A percentile compares a stretch with the other conserved stretches of the same genome.
phyloP scores from a whole-genome alignment of 2,329 filamentous ascomycete species.

The Colletotrichum endophyticum region DNA sequence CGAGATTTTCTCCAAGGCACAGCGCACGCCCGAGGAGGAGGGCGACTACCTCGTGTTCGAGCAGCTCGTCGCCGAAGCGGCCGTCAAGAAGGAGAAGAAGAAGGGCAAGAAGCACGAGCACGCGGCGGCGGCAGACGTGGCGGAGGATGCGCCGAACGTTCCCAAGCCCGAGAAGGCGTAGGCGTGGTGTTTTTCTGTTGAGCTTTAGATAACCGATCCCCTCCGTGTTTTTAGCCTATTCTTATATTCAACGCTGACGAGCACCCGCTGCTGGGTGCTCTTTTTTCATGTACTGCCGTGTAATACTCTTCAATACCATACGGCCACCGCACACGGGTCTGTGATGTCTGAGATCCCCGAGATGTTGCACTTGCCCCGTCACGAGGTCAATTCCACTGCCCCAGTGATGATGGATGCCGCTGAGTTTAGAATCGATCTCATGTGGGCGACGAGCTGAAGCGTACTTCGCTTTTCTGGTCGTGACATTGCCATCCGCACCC shows the following conservation, averaged over 20 bases:
- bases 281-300: background rate
- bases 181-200: background rate
- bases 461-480: no score
- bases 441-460: background rate
- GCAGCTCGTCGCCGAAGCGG: constrained; percentile 94
- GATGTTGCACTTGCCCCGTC: background rate
- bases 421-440: background rate
- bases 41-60: constrained; percentile 99
- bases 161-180: constrained; percentile 13
- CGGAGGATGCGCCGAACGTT: constrained; percentile 31
- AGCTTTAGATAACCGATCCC: background rate
- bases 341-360: background rate
- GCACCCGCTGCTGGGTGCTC: background rate
- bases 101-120: constrained; percentile 70
- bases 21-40: constrained; percentile 92
- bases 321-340: background rate
- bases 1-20: constrained; percentile 86
- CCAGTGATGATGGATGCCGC: background rate
- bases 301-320: background rate
- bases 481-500: no score
- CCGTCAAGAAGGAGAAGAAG: constrained; percentile 92
- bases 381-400: background rate
- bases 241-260: background rate
- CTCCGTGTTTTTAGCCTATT: background rate
- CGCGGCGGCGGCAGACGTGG: constrained; percentile 38